A percentile compares a stretch with the other conserved stretches of the same genome.
These are phyloP conservation scores for Cymbopogon citratus DNA, from an alignment of 176 grass and related monocot genomes.

Conservation along the genomic window DNA sequence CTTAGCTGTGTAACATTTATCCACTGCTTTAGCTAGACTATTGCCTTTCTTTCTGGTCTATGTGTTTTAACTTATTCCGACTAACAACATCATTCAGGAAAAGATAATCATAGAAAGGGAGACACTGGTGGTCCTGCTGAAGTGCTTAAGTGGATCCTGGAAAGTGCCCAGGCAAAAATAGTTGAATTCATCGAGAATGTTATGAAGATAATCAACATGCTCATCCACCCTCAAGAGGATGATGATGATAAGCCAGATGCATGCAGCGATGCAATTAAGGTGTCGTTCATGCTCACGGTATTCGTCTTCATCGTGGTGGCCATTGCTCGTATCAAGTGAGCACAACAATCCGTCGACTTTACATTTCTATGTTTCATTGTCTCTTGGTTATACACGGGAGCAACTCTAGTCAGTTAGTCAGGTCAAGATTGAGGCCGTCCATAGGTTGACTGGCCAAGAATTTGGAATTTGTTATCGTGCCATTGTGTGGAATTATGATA, in stretches of 20 bases:
- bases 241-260: conserved; percentile 39
- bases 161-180: conserved; percentile 51
- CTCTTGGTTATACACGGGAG: conserved; percentile 25
- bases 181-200: conserved; percentile 55
- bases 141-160: conserved; percentile 62
- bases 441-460: conserved; percentile 18
- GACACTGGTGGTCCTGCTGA: conserved; percentile 13
- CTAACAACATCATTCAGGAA: conserved; percentile 31
- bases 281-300: conserved; percentile 68
- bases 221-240: conserved; percentile 29
- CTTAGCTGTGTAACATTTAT: neutral
- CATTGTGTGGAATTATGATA: conserved; percentile 17
- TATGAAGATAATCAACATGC: conserved; percentile 46
- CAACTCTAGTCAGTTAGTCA: conserved; percentile 34
- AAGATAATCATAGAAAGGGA: conserved; percentile 41
- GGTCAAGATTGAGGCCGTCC: conserved; percentile 15
- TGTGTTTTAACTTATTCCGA: conserved; percentile 16
- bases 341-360: conserved; percentile 76
- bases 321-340: conserved; percentile 60
- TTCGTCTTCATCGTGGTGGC: conserved; percentile 75
- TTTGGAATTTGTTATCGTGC: conserved; percentile 18
- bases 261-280: conserved; percentile 50
- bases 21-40: neutral
- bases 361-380: conserved; percentile 33
- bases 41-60: neutral